A percentile compares a stretch with the other conserved stretches of the same genome.
These are phyloP conservation scores for Aureobasidium vineae DNA, from an alignment of 2,329 filamentous ascomycete genomes.

Conservation along the genomic window DNA sequence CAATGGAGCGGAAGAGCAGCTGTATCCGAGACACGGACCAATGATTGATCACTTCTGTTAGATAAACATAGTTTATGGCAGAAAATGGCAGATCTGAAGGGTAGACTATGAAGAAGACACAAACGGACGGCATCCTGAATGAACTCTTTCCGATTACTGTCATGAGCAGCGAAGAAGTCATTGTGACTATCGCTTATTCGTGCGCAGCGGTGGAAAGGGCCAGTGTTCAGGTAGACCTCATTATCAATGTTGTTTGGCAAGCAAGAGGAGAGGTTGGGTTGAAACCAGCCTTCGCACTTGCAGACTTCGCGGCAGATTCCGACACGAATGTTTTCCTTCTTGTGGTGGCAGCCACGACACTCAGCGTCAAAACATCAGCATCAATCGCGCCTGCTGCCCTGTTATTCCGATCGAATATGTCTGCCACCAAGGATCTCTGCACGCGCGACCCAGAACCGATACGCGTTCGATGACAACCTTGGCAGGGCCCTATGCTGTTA, in stretches of 20 bases:
- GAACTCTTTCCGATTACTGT: not conserved
- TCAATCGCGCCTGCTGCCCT: not conserved
- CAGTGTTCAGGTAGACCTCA: not conserved
- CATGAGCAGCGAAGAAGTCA: not conserved
- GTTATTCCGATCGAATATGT: not conserved
- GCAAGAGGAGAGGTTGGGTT: not conserved
- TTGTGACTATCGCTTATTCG: not conserved
- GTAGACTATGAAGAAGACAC: not conserved
- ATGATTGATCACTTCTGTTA: not conserved
- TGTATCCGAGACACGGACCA: not conserved
- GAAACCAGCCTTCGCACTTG: not conserved
- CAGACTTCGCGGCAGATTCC: not conserved
- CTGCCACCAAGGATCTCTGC: not conserved
- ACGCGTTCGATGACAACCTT: not conserved
- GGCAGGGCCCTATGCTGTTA: not conserved
- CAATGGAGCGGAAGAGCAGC: not conserved
- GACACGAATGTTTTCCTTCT: not conserved
- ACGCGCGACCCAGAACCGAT: not conserved
- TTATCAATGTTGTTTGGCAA: not conserved
- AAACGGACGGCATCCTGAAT: not conserved
- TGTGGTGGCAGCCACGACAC: no score
- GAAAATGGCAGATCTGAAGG: not conserved
- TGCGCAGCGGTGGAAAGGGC: not conserved
- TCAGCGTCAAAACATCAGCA: not conserved
- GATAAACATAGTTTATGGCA: not conserved